These are phyloP conservation scores for Mortierella alpina DNA, from an alignment of 192 early-diverging fungal species.

Conservation along the genomic window DNA sequence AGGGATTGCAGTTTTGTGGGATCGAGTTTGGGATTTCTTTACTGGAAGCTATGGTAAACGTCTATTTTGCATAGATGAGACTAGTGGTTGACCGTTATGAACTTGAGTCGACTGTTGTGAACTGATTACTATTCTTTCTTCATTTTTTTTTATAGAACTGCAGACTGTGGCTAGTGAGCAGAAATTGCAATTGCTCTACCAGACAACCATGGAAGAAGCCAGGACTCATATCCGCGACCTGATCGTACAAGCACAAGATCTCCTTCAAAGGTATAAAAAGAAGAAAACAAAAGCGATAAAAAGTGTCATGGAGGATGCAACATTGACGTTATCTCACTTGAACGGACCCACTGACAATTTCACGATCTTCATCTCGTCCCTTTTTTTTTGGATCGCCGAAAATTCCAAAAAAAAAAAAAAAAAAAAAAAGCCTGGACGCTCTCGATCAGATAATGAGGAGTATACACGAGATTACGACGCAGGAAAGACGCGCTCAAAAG, in stretches of 20 bases:
- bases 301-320: too few species aligned
- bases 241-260: conserved; percentile 37
- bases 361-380: not conserved
- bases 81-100: not conserved
- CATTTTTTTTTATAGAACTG: conserved; percentile 4
- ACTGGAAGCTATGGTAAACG: conserved; percentile 26
- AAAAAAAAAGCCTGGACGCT: conserved; percentile 26
- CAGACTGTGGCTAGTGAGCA: conserved; percentile 5
- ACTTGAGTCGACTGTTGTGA: too few species aligned
- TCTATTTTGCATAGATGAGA: not conserved
- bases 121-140: not conserved
- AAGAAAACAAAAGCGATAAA: not conserved
- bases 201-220: conserved; percentile 32
- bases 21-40: conserved; percentile 9
- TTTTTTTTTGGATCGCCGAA: too few species aligned
- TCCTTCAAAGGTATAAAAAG: conserved; percentile 18
- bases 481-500: conserved; percentile 55
- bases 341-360: not conserved
- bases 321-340: not conserved
- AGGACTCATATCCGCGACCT: conserved; percentile 40
- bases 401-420: too few species aligned
- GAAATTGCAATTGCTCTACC: conserved; percentile 25
- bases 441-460: conserved; percentile 54
- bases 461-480: conserved; percentile 57
- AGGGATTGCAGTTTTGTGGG: conserved; percentile 3